Base-by-base conservation (phyloP, 2,329 filamentous ascomycete genomes). In the Cytospora schulzeri region DNA sequence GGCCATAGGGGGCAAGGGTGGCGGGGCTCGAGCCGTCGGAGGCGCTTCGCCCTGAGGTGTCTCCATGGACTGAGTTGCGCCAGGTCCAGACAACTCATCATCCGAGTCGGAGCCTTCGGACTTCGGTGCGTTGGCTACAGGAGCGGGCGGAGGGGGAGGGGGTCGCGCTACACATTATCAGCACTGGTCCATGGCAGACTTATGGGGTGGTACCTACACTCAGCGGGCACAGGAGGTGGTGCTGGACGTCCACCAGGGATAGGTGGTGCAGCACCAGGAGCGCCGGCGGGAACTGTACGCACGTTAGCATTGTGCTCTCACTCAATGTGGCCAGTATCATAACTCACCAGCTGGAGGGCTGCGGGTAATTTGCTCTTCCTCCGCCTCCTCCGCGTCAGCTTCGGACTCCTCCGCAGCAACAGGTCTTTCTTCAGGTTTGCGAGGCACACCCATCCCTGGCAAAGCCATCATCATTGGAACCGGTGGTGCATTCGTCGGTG, bases 101-200 rank as follows among this genome's bases (percentile, higher is more conserved):
- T 96, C 93, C 52, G 93, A 95, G 74, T 91, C 91, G 1, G 92
- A 96, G 33, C 92, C 93, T 66, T 90, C 84, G 28, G 60, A 64
- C 88, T 92, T 54, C 50, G 88, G 88, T 50, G 91, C 91, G 56
- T 83, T 81, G 19, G 85, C 73, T 52, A 80, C 79, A 41, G 83
- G 78, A 48, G 84, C 78, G 58, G 80, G 80, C 38, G 80, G 80
- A 57, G 80, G 80, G 57, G 85, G 85, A 1, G 82, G 80, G 54
- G 89, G 86, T 57, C 89, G 90, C 70, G 85, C 90, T 92, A 70
- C 28, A 71, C 61, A 58, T 62, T 41, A 65, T 72, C 68, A 78
- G 76, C 69, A 71, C 64, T 58, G 14, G 3, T 41, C 53, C 57
- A 48, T 59, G 28, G 19, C 28, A 64, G 17, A 24, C 59, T 33